phyloP scores from a whole-genome alignment of 176 grass and related monocot species.

The Chrysopogon serrulatus region DNA sequence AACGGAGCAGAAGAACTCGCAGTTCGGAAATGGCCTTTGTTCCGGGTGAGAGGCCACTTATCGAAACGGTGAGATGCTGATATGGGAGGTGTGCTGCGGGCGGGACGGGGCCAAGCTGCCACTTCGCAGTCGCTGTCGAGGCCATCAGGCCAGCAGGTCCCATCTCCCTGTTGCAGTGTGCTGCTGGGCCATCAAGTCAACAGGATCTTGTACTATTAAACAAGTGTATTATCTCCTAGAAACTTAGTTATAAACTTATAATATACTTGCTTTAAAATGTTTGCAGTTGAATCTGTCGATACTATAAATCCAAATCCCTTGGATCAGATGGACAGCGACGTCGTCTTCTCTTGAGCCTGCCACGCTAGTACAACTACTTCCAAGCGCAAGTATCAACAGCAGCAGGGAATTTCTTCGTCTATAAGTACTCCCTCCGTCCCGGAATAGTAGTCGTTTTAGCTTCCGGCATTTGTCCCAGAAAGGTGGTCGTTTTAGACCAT shows the following conservation, averaged over 20 bases:
- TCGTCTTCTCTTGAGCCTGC: not conserved
- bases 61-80: slow-evolving; percentile 27
- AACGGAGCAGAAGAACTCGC: not conserved
- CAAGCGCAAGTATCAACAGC: no score
- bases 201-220: not conserved
- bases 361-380: no score
- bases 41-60: slow-evolving; percentile 21
- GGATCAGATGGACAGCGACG: not conserved
- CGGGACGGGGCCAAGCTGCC: slow-evolving; percentile 21
- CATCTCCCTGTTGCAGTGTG: not conserved
- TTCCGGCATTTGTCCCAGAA: no score
- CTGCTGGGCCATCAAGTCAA: not conserved
- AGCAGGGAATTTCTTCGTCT: no score
- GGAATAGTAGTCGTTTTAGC: no score
- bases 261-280: no score
- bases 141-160: not conserved
- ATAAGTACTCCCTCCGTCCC: no score
- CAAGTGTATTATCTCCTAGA: not conserved
- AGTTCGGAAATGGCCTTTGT: not conserved
- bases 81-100: not conserved
- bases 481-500: no score
- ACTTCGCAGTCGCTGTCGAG: slow-evolving; percentile 29
- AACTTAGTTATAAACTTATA: no score
- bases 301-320: not conserved
- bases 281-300: not conserved